A percentile compares a stretch with the other conserved stretches of the same genome.
Evolutionary conservation across 2,329 filamentous ascomycete species (phyloP).

Genomic region (Tolypocladium sp.): DNA sequence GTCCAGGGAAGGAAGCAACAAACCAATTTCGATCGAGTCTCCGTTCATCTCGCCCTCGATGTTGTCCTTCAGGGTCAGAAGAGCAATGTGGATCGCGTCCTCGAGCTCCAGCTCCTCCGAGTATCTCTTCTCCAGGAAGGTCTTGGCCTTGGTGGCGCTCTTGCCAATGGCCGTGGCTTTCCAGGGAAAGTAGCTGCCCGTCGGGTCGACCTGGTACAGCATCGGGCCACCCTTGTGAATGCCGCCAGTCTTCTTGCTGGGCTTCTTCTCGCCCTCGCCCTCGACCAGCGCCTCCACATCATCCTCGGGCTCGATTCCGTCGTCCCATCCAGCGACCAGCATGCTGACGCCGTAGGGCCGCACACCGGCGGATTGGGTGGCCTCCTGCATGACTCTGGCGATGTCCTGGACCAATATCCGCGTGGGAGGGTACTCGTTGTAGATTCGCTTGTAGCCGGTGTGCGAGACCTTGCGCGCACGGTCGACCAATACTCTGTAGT

Average conservation of each 20-base stretch:
- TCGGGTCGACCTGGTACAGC: constrained; percentile 98
- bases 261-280: constrained; percentile 63
- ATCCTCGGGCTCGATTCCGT: constrained; percentile 82
- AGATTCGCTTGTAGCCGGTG: constrained; percentile 98
- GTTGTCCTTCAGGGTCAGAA: constrained; percentile 95
- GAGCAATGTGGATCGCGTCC: constrained; percentile 95
- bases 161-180: constrained; percentile 99
- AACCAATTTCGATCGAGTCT: constrained; percentile 96
- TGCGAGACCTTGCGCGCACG: constrained; percentile 97
- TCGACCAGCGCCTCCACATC: constrained; percentile 47
- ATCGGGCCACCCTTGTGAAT: constrained; percentile 94
- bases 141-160: constrained; percentile 96
- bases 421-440: constrained; percentile 99
- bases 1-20: constrained; percentile 17
- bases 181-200: constrained; percentile 97
- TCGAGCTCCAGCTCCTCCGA: constrained; percentile 94
- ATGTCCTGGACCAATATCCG: constrained; percentile 99
- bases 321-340: constrained; percentile 95
- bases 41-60: constrained; percentile 99
- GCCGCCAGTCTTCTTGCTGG: constrained; percentile 81
- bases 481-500: constrained; percentile 96
- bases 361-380: constrained; percentile 95
- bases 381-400: constrained; percentile 96
- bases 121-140: constrained; percentile 98
- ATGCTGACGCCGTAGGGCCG: constrained; percentile 93